Evolutionary conservation across 768 basidiomycete species (phyloP).

Genomic region (Gautieria morchelliformis): DNA sequence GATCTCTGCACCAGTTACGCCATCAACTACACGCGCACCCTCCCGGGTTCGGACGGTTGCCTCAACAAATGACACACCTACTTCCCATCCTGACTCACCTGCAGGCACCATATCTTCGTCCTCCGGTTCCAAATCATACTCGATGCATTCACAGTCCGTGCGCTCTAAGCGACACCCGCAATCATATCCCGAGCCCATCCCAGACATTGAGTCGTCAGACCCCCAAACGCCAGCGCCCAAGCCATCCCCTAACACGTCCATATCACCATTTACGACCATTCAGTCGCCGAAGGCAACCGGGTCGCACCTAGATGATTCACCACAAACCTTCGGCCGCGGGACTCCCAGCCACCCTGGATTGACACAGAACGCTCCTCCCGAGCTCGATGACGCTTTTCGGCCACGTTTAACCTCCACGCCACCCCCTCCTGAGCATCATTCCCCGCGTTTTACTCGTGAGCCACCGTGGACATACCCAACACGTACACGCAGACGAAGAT

Average conservation of each 20-base stretch:
- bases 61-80: neutral
- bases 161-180: neutral
- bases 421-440: neutral
- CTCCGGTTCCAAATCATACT: neutral
- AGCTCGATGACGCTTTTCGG: neutral
- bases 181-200: neutral
- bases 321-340: neutral
- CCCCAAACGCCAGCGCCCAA: neutral
- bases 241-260: neutral
- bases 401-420: constrained; percentile 4
- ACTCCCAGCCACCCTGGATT: neutral
- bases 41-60: neutral
- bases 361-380: neutral
- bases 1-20: neutral
- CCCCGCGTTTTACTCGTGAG: neutral
- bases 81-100: neutral
- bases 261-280: neutral
- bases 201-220: neutral
- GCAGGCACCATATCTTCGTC: neutral
- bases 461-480: constrained; percentile 1
- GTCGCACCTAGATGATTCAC: neutral
- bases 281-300: neutral
- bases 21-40: neutral
- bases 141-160: neutral
- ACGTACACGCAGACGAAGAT: neutral